These are phyloP conservation scores for Scytalidium lignicola DNA, from an alignment of 2,329 filamentous ascomycete species.

Conservation along the genomic window DNA sequence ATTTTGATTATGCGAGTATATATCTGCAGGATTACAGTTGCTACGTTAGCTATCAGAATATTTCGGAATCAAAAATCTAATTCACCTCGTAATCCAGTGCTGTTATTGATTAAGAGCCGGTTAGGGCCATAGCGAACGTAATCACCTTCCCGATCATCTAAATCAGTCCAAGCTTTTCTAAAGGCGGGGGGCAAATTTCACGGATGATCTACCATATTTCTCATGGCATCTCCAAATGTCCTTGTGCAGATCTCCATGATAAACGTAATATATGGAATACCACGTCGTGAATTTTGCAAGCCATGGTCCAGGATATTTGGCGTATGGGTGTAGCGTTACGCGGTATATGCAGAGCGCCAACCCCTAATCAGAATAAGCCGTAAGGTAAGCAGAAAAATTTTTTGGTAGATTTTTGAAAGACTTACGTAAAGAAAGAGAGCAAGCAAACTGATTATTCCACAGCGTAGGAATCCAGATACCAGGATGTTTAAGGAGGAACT, in stretches of 20 bases:
- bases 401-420: too few species aligned
- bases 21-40: constrained; percentile 40
- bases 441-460: too few species aligned
- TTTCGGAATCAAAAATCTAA: too few species aligned
- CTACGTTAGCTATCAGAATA: neutral
- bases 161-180: constrained; percentile 33
- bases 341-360: constrained; percentile 11
- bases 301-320: constrained; percentile 28
- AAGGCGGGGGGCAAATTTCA: neutral
- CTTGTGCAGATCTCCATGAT: constrained; percentile 29
- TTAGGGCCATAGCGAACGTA: constrained; percentile 19
- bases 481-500: too few species aligned
- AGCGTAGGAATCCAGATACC: too few species aligned
- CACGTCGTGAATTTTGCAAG: constrained; percentile 22
- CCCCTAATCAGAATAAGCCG: too few species aligned
- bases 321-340: constrained; percentile 23
- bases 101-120: constrained; percentile 7
- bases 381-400: too few species aligned
- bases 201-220: constrained; percentile 25
- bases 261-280: constrained; percentile 27
- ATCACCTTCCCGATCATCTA: constrained; percentile 1
- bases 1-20: constrained; percentile 57
- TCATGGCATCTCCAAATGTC: constrained; percentile 28
- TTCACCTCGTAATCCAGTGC: constrained; percentile 9
- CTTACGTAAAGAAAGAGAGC: too few species aligned